A percentile compares a stretch with the other conserved stretches of the same genome.
These are phyloP conservation scores for Globisporangium rhizosaccharum DNA, from an alignment of 352 stramenopile genomes.

Conservation along the genomic window DNA sequence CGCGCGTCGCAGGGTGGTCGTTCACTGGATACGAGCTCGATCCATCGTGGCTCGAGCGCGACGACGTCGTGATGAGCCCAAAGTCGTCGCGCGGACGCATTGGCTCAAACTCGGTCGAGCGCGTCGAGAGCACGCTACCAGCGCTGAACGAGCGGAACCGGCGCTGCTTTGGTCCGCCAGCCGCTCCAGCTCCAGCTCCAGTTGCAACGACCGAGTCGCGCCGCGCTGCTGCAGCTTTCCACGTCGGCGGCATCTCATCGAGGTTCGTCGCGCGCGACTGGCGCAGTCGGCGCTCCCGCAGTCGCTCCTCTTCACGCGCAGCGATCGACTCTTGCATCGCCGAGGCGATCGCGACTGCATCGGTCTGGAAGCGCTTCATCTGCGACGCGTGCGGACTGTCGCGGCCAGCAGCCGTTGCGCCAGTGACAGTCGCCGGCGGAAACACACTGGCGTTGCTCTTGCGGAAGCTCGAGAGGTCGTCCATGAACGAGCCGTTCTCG, in stretches of 20 bases:
- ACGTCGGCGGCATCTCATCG: conserved; percentile 18
- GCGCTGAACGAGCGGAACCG: conserved; percentile 63
- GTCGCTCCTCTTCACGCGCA: conserved; percentile 35
- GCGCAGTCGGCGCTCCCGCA: conserved; percentile 27
- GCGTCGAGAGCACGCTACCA: conserved; percentile 51
- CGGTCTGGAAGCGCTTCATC: conserved; percentile 67
- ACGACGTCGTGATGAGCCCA: conserved; percentile 27
- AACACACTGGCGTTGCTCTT: conserved; percentile 11
- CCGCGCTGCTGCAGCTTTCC: conserved; percentile 15
- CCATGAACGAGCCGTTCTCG: conserved; percentile 32
- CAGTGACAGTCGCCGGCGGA: conserved; percentile 11
- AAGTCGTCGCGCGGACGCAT: conserved; percentile 41
- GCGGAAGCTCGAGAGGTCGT: conserved; percentile 29
- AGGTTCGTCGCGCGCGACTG: conserved; percentile 40
- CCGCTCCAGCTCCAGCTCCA: neutral
- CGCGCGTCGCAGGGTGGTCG: conserved; percentile 27
- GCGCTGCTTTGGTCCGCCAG: conserved; percentile 2
- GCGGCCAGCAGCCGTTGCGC: neutral
- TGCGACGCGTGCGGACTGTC: conserved; percentile 16
- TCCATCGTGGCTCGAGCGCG: conserved; percentile 16
- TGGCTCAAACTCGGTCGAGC: conserved; percentile 17
- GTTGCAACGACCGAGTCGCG: conserved; percentile 5
- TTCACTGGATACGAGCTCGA: conserved; percentile 12
- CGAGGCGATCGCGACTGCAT: conserved; percentile 54
- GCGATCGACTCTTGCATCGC: conserved; percentile 46